Evolutionary conservation across 495 filamentous ascomycete genomes (phyloP).

Genomic region (Glarea lozoyensis): DNA sequence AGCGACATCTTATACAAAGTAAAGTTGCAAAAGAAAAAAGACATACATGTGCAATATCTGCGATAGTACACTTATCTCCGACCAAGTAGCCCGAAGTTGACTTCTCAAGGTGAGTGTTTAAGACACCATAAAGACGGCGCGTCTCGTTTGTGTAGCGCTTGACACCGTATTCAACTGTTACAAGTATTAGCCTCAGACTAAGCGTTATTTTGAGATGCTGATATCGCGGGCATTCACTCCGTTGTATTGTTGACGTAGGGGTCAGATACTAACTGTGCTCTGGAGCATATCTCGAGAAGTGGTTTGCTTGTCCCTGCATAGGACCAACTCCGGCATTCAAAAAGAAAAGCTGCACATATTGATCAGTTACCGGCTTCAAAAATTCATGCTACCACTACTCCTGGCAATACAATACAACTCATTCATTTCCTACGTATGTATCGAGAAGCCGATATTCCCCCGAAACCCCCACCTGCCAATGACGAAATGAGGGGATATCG

Average conservation of each 20-base stretch:
- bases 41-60: slow-evolving; percentile 75
- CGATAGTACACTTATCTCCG: slow-evolving; percentile 72
- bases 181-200: neutral
- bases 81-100: slow-evolving; percentile 63
- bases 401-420: no score
- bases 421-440: no score
- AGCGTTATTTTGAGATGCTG: neutral
- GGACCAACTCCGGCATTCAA: slow-evolving; percentile 75
- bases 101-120: slow-evolving; percentile 62
- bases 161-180: slow-evolving; percentile 62
- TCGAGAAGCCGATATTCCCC: no score
- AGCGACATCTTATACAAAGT: neutral
- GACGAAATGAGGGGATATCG: no score
- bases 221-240: neutral
- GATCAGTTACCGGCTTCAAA: neutral
- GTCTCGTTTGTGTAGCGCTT: slow-evolving; percentile 78
- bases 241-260: neutral
- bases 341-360: slow-evolving; percentile 35
- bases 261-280: slow-evolving; percentile 43
- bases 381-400: neutral
- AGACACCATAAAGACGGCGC: slow-evolving; percentile 66
- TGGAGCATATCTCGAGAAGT: slow-evolving; percentile 80
- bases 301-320: slow-evolving; percentile 90
- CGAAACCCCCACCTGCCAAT: no score
- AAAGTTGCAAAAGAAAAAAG: neutral